phyloP scores from a whole-genome alignment of 768 basidiomycete genomes.

The Tricholoma flavovirens region DNA sequence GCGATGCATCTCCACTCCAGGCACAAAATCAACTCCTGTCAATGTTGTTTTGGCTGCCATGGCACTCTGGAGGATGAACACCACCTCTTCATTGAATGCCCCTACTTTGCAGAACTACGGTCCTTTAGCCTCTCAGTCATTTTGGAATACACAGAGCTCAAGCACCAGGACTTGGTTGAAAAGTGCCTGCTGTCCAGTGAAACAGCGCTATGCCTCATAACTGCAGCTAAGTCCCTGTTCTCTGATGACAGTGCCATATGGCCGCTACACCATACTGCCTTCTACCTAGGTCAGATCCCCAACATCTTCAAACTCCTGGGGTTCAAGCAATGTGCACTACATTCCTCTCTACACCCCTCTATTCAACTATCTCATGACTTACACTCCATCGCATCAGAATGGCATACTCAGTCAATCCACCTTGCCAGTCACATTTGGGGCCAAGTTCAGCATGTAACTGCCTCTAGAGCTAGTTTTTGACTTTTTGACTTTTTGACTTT shows the following conservation, averaged over 20 bases:
- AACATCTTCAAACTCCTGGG: not conserved
- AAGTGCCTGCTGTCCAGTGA: not conserved
- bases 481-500: no score
- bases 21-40: not conserved
- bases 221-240: slow-evolving; percentile 3
- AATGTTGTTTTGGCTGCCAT: slow-evolving; percentile 3
- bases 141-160: not conserved
- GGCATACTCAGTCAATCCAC: slow-evolving; percentile 1
- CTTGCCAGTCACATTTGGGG: not conserved
- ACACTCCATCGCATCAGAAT: not conserved
- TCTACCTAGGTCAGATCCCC: slow-evolving; percentile 1
- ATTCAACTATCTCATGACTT: not conserved
- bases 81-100: slow-evolving; percentile 9
- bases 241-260: no score
- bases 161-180: not conserved
- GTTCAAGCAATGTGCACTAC: not conserved
- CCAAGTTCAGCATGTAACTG: not conserved
- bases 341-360: not conserved
- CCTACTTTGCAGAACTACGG: not conserved
- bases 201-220: not conserved
- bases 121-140: not conserved
- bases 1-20: not conserved
- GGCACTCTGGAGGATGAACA: not conserved
- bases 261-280: no score
- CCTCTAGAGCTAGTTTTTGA: not conserved